These are phyloP conservation scores for Fragaria vesca DNA, from an alignment of 306 rosid genomes.

Conservation along the genomic window DNA sequence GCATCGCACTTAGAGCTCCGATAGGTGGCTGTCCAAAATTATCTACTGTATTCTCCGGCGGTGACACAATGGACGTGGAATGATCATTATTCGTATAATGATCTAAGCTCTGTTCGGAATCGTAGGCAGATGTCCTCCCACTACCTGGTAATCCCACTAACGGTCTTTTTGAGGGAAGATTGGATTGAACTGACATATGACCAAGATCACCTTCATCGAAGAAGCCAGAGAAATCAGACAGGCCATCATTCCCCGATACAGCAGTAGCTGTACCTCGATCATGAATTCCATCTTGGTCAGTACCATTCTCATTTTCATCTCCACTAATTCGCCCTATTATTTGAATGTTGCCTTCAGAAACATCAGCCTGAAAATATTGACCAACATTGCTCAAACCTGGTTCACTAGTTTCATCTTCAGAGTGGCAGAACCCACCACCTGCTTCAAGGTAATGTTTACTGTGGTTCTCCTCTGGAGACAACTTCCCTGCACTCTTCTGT, in stretches of 20 bases:
- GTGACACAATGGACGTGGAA: conserved; percentile 18
- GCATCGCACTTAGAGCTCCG: conserved; percentile 62
- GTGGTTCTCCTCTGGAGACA: conserved; percentile 28
- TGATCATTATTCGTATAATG: conserved; percentile 23
- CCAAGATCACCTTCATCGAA: conserved; percentile 19
- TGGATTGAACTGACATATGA: neutral
- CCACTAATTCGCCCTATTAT: conserved; percentile 67
- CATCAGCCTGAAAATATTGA: conserved; percentile 20
- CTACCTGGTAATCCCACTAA: neutral
- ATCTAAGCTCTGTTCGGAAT: conserved; percentile 22
- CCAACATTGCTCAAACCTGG: conserved; percentile 23
- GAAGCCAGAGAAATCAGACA: conserved; percentile 28
- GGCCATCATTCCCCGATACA: conserved; percentile 17
- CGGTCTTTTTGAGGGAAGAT: neutral
- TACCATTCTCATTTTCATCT: conserved; percentile 40
- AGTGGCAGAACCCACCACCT: conserved; percentile 41
- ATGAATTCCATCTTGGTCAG: conserved; percentile 28
- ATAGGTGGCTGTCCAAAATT: conserved; percentile 21
- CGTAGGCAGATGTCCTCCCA: conserved; percentile 9
- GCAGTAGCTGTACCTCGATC: conserved; percentile 15
- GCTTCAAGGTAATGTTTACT: conserved; percentile 30
- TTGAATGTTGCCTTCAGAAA: conserved; percentile 39
- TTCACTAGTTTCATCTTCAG: conserved; percentile 35
- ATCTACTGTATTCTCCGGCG: conserved; percentile 30
- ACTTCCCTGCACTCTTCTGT: conserved; percentile 16